These are phyloP conservation scores for Xylaria bambusicola DNA, from an alignment of 495 filamentous ascomycete genomes.

Conservation along the genomic window DNA sequence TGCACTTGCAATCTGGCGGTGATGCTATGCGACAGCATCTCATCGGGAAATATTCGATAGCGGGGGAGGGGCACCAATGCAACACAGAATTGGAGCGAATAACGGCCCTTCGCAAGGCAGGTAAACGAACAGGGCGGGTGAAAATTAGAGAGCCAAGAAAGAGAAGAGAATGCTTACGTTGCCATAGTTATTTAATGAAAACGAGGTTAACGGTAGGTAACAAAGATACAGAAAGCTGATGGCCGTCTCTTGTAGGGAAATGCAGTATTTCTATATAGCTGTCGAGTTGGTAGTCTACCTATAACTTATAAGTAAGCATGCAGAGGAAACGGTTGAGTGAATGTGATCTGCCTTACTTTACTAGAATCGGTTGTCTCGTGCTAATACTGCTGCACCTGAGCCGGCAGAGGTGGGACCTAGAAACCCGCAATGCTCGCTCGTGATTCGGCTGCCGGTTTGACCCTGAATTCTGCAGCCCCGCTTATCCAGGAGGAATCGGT, in stretches of 20 bases:
- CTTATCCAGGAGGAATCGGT: not conserved
- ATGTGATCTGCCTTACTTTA: too few species aligned
- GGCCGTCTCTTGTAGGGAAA: too few species aligned
- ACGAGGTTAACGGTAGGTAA: not conserved
- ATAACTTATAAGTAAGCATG: too few species aligned
- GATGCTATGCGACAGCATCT: not conserved
- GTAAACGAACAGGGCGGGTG: not conserved
- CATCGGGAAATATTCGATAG: constrained; percentile 1
- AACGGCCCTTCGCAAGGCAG: too few species aligned
- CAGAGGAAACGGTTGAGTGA: too few species aligned
- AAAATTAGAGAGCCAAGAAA: not conserved
- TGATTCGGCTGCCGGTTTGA: not conserved
- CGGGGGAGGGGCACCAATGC: constrained; percentile 17
- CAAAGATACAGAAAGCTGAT: too few species aligned
- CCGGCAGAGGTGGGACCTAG: not conserved
- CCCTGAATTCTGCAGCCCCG: not conserved
- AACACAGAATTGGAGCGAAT: not conserved
- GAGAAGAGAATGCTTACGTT: constrained; percentile 14
- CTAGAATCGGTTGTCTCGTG: not conserved
- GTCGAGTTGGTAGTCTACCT: too few species aligned
- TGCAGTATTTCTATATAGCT: too few species aligned
- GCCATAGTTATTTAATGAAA: constrained; percentile 2
- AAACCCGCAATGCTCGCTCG: not conserved
- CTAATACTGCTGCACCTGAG: not conserved
- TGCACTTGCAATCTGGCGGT: not conserved